Percentiles rank a stretch among this genome's conserved stretches.
phyloP scores from a whole-genome alignment of 192 early-diverging fungal species.

The Backusella westeae region DNA sequence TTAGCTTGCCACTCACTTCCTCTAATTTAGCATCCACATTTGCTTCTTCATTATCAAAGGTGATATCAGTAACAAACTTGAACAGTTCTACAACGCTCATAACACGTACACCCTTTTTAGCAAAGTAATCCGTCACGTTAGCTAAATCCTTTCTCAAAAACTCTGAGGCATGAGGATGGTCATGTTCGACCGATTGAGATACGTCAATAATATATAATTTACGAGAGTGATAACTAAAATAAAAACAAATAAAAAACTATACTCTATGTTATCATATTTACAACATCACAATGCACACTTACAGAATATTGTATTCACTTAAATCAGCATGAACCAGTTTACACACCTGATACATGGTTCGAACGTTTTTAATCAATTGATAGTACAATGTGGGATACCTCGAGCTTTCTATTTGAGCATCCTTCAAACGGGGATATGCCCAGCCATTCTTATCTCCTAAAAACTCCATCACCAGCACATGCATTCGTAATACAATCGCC shows the following conservation, averaged over 20 bases:
- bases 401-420: conserved; percentile 77
- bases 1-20: conserved; percentile 44
- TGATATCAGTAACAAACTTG: conserved; percentile 76
- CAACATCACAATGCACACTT: conserved; percentile 23
- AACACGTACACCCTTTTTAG: conserved; percentile 68
- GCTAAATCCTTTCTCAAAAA: conserved; percentile 94
- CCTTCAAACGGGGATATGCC: conserved; percentile 94
- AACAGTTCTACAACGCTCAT: conserved; percentile 85
- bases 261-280: not conserved
- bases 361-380: conserved; percentile 84
- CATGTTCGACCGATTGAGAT: conserved; percentile 98
- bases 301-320: conserved; percentile 96
- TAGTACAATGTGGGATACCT: conserved; percentile 75
- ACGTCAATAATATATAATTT: conserved; percentile 94
- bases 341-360: conserved; percentile 91
- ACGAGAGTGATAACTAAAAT: conserved; percentile 69
- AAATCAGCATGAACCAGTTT: conserved; percentile 97
- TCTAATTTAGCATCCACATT: conserved; percentile 71
- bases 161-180: conserved; percentile 95
- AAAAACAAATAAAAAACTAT: conserved; percentile 16
- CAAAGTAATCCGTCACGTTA: conserved; percentile 93
- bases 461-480: conserved; percentile 95
- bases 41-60: conserved; percentile 56
- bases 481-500: conserved; percentile 82
- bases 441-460: conserved; percentile 90